phyloP scores from a whole-genome alignment of 805 yeast species.

The Yarrowia sp. region DNA sequence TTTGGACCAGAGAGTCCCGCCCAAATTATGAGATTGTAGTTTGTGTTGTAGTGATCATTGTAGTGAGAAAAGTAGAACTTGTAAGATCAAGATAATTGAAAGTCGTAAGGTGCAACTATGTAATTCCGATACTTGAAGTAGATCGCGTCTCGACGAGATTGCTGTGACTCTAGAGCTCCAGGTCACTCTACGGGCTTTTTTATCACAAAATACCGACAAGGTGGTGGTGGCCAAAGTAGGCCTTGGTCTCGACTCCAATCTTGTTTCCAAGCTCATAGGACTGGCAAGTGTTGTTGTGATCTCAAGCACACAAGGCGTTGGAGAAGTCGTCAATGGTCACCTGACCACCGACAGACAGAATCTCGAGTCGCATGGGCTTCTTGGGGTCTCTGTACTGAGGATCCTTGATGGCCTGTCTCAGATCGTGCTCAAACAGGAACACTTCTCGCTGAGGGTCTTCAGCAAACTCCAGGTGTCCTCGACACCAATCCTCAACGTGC shows the following conservation, averaged over 20 bases:
- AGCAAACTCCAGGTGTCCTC: slow-evolving; percentile 65
- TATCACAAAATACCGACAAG: slow-evolving; percentile 54
- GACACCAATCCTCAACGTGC: slow-evolving; percentile 62
- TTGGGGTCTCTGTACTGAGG: slow-evolving; percentile 47
- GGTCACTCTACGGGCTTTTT: no score
- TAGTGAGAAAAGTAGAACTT: no score
- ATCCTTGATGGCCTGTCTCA: slow-evolving; percentile 52
- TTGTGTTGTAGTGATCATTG: no score
- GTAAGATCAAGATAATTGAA: no score
- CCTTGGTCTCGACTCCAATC: slow-evolving; percentile 46
- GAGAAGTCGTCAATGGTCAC: slow-evolving; percentile 62
- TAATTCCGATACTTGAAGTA: no score
- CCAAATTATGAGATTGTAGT: no score
- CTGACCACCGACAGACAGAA: slow-evolving; percentile 68
- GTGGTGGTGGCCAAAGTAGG: slow-evolving; percentile 46
- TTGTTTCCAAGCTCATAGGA: slow-evolving; percentile 44
- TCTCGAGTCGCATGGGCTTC: slow-evolving; percentile 58
- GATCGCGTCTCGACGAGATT: no score
- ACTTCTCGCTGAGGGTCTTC: slow-evolving; percentile 68
- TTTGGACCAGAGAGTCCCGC: no score
- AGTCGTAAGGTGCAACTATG: no score
- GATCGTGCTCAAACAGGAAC: slow-evolving; percentile 57
- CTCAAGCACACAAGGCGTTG: slow-evolving; percentile 44
- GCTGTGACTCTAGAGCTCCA: no score
- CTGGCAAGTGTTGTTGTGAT: slow-evolving; percentile 32